Base-by-base conservation (phyloP, 176 grass and related monocot genomes). In the Oryza australiensis region DNA sequence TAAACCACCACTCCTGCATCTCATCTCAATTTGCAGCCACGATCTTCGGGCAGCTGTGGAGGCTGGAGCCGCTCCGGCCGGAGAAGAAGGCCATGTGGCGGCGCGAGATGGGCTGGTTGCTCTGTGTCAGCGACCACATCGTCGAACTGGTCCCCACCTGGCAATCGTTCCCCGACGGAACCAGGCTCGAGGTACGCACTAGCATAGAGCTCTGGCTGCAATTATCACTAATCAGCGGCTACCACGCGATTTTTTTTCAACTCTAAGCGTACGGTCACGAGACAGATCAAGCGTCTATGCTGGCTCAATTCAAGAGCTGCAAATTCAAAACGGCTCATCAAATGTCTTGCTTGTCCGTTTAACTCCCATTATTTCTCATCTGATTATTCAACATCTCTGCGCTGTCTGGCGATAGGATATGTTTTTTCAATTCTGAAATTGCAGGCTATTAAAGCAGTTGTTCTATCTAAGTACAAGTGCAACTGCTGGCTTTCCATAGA, bases 11-110 rank as follows among this genome's bases (percentile, higher is more conserved):
- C 20, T 24, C 10, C 55, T 60, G 22, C 55, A 11, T 60, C 55
- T 60, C 55, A 1, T 22, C 49, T 22, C 18, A 53, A 22, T 22
- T 24, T 60, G 73, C 91, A 99, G 96, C 96, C 6, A 94, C 96
- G 1, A 82, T 95, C n/a, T 99, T 99, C 85, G 96, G 96, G 20
- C 96, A 99, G 87, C 76, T 99, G 12, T 99, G 96, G 96, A 91
- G 93, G 68, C 70, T 99, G 75, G 91, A 94, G 70, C 93, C 96
- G 29, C 93, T 99, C 28, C 51, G 83, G 78, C 46, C 77, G 18
- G 96, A 99, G 87, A 99, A 94, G 89, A 92, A 90, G 89, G 80
- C 79, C n/a, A 99, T 99, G 96, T 99, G 96, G 96, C 84, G 79
- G 80, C 80, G 93, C 34, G 96, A 99, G 84, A 99, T 99, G 93